Evolutionary conservation across 75 land plant genomes (phyloP), one percentile per base, ranked within the genome.

Genomic region (Selaginella tamariscina): DNA sequence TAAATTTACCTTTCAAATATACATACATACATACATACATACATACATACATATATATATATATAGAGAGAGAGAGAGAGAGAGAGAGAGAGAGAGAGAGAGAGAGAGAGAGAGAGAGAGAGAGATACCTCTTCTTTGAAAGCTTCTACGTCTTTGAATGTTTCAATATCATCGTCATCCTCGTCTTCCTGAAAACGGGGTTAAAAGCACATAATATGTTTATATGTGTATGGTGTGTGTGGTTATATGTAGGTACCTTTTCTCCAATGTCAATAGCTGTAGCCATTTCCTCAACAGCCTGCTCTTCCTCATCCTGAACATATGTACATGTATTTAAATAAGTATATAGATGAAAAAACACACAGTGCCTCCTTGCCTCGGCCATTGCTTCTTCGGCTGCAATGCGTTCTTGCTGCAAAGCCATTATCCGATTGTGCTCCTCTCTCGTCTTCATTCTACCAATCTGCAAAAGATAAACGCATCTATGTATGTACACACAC

Each of bases 181-280:
- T 84, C 90, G 67, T 87, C 87, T 77, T 79, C 57, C 56, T 54
- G 62, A 59, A 73, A 33, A 60, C 32, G 30, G 22, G 31, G 1
- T 5, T 2, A 54, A 27, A 32, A 15, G 27, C 30, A 62, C 22
- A 21, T 49, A 31, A 28, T 49, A 24, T 54, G 26, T 26, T 23
- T 24, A 8, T n/a, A 26, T 24, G 71, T 74, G 84, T 94, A 68
- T 94, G n/a, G n/a, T n/a, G n/a, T n/a, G n/a, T n/a, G n/a, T n/a
- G n/a, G n/a, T n/a, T n/a, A n/a, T n/a, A n/a, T n/a, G n/a, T n/a
- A n/a, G n/a, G n/a, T n/a, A n/a, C 95, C 73, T 86, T 80, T 73
- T 93, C 98, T 49, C 98, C 98, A 69, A 94, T 94, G 79, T 94
- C 98, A 68, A 94, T 83, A 56, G 95, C 98, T 69, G 68, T 78